These are phyloP conservation scores for Phytophthora pisi DNA, from an alignment of 352 stramenopile species.

Conservation along the genomic window DNA sequence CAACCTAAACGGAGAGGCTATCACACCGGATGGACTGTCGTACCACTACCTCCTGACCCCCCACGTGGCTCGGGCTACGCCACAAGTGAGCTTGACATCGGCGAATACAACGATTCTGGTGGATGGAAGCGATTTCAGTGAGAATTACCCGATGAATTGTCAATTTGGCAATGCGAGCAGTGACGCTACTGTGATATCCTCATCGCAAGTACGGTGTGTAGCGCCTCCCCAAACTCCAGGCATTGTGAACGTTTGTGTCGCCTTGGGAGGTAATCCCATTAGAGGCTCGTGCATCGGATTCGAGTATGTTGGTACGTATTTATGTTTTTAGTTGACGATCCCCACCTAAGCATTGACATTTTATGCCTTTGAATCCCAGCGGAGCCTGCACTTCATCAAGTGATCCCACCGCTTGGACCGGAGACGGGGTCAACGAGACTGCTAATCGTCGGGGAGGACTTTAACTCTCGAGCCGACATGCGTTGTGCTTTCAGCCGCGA, in stretches of 20 bases:
- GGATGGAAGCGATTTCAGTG: slow-evolving; percentile 41
- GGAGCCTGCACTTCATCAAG: slow-evolving; percentile 31
- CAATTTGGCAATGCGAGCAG: slow-evolving; percentile 32
- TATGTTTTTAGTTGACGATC: neutral
- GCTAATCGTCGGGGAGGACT: slow-evolving; percentile 35
- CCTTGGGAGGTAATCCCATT: slow-evolving; percentile 2
- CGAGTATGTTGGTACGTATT: slow-evolving; percentile 41
- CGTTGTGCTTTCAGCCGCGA: slow-evolving; percentile 27
- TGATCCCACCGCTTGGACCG: slow-evolving; percentile 40
- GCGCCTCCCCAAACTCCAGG: slow-evolving; percentile 22
- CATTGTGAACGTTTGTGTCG: slow-evolving; percentile 19
- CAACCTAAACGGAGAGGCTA: slow-evolving; percentile 25
- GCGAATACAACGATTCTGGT: slow-evolving; percentile 31
- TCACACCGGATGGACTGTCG: slow-evolving; percentile 16
- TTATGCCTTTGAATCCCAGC: slow-evolving; percentile 23
- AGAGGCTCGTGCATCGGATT: slow-evolving; percentile 21
- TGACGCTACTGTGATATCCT: slow-evolving; percentile 25
- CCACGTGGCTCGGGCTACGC: slow-evolving; percentile 18
- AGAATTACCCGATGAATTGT: slow-evolving; percentile 33
- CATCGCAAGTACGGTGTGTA: slow-evolving; percentile 32
- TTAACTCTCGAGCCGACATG: slow-evolving; percentile 20
- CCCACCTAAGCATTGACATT: neutral
- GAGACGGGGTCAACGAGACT: slow-evolving; percentile 38
- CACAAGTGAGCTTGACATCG: slow-evolving; percentile 28
- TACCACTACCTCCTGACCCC: slow-evolving; percentile 41